Evolutionary conservation across 352 stramenopile genomes (phyloP), one percentile per base, ranked within the genome.

Genomic region (Phytophthora tubulina): DNA sequence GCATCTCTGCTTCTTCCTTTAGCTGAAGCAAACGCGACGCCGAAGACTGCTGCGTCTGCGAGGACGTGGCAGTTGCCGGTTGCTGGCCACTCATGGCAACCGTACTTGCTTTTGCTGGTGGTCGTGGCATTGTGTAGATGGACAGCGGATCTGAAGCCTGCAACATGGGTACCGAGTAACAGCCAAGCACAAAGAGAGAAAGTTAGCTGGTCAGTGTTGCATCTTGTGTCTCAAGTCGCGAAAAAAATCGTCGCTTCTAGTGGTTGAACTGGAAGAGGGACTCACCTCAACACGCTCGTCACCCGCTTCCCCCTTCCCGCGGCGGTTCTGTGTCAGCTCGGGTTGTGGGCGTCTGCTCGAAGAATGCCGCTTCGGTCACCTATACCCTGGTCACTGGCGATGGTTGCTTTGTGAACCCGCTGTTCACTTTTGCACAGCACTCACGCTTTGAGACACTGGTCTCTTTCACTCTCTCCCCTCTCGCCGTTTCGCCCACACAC

Each of bases 281-380:
- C 69, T 65, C 44, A 71, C 72, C 56, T 65, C 44, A 61, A 63
- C 7, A 39, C 60, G 58, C 60, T 66, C 41, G 58, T 71, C 60
- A 64, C 44, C 54, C 45, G 27, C 38, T 70, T 75, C 42, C 59
- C 73, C 58, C 57, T 76, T 76, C 49, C 63, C 73, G 57, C 67
- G 65, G 66, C 65, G 54, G 70, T 73, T 74, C 54, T 75, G 68
- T 76, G 61, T 67, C 49, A 50, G 62, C 63, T 76, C 63, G 69
- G 69, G 63, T 76, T 72, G 62, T 69, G 75, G 46, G 64, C 63
- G 53, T 63, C 71, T 67, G 77, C 56, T 80, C 66, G 57, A 72
- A 75, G 48, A 78, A 79, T 81, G 78, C 48, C 78, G 62, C 66
- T 79, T 80, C 58, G 48, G 63, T 83, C 79, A 86, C 79, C 79